Evolutionary conservation across 148 eudicot genomes (phyloP).

Genomic region (Amaranthus palmeri): DNA sequence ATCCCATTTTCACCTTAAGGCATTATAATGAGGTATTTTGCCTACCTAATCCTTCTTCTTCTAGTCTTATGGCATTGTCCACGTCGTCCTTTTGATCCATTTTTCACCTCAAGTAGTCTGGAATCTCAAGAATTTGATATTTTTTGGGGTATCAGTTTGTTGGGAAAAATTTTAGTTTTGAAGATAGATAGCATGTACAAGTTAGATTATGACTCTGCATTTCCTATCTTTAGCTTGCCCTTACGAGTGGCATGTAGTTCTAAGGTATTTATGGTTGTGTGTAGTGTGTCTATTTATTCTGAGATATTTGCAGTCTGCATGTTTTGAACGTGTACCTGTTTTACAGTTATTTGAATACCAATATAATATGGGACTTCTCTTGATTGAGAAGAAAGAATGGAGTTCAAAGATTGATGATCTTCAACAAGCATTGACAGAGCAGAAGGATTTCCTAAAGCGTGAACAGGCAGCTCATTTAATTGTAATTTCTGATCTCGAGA

Average conservation of each 20-base stretch:
- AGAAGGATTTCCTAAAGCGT: constrained; percentile 57
- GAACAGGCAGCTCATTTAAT: constrained; percentile 75
- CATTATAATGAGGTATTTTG: background rate
- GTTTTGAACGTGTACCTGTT: background rate
- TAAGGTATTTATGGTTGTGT: background rate
- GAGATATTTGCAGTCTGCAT: background rate
- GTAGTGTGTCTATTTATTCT: background rate
- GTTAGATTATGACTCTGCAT: background rate
- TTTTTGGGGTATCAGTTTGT: background rate
- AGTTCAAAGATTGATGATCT: constrained; percentile 72
- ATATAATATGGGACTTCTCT: constrained; percentile 93
- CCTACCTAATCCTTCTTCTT: background rate
- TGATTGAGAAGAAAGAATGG: constrained; percentile 96
- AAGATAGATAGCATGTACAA: background rate
- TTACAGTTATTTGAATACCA: constrained; percentile 92
- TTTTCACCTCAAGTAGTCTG: too few species aligned
- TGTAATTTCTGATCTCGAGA: constrained; percentile 76
- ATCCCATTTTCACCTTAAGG: background rate
- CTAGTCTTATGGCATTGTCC: background rate
- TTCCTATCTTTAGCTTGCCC: too few species aligned
- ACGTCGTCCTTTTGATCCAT: too few species aligned
- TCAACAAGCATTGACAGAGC: constrained; percentile 44
- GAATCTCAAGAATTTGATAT: background rate
- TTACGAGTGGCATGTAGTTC: background rate
- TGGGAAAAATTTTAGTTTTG: background rate